Percentiles rank a stretch among this genome's conserved stretches.
Conservation (phyloP, 2,329 filamentous ascomycete genomes). For the Lasiodiplodia citricola region DNA sequence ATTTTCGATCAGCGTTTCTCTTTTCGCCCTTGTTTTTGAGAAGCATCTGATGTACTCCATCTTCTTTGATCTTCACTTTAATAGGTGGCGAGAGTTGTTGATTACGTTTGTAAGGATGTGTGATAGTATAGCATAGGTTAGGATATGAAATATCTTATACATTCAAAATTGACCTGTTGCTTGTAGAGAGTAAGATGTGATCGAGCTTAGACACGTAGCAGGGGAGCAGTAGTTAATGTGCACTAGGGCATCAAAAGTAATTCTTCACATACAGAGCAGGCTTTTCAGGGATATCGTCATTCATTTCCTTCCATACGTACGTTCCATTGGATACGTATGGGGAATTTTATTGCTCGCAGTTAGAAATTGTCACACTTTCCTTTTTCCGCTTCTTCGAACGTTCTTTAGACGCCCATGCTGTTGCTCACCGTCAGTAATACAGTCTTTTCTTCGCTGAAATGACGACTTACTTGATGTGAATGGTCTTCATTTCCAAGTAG, state of each 20-base stretch:
- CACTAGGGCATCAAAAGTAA: too few species aligned
- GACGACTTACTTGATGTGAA: constrained; percentile 34
- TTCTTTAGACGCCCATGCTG: background rate
- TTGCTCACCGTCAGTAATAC: background rate
- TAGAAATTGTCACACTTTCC: too few species aligned
- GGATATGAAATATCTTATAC: background rate
- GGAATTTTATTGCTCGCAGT: too few species aligned
- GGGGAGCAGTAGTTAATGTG: too few species aligned
- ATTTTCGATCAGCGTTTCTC: background rate
- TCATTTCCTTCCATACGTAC: too few species aligned
- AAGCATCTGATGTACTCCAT: background rate
- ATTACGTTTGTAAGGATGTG: background rate
- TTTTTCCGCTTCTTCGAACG: background rate
- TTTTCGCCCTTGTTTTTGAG: background rate
- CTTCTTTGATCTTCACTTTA: background rate
- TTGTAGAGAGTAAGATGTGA: too few species aligned
- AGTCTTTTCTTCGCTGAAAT: background rate
- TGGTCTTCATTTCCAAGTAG: constrained; percentile 41
- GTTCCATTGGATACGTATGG: too few species aligned
- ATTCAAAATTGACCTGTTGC: background rate
- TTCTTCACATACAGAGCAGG: too few species aligned
- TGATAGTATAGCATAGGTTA: constrained; percentile 1
- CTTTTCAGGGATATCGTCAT: too few species aligned
- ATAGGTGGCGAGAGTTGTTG: background rate
- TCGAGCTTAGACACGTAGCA: too few species aligned